phyloP scores from a whole-genome alignment of 2,329 filamentous ascomycete genomes.

The Trematosphaeria pertusa region DNA sequence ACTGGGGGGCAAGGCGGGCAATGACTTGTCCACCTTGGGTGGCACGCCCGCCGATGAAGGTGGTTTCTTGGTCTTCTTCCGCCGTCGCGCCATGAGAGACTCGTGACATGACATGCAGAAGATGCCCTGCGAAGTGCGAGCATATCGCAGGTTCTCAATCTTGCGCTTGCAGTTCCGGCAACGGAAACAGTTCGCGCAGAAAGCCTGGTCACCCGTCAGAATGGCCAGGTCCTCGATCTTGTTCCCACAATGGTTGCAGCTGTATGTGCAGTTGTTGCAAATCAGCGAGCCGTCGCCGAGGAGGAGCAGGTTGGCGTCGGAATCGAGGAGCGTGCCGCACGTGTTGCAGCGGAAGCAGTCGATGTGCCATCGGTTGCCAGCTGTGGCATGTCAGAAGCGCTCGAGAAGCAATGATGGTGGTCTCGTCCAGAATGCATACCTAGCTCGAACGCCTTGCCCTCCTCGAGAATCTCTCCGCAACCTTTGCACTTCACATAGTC shows the following conservation, averaged over 20 bases:
- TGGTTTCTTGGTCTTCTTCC: constrained; percentile 77
- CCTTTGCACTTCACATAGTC: too few relatives aligned
- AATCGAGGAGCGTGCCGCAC: constrained; percentile 94
- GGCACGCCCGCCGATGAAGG: constrained; percentile 48
- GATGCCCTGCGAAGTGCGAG: constrained; percentile 95
- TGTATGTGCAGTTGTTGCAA: constrained; percentile 99
- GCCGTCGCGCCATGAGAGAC: constrained; percentile 88
- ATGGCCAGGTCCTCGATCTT: constrained; percentile 99
- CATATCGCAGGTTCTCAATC: constrained; percentile 98
- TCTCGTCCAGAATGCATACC: constrained; percentile 63
- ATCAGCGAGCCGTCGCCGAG: constrained; percentile 97
- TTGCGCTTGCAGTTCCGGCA: constrained; percentile 98
- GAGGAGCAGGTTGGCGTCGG: constrained; percentile 94
- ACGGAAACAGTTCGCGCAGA: constrained; percentile 95
- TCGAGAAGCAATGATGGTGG: background rate
- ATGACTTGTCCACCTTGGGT: constrained; percentile 83
- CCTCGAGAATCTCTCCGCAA: constrained; percentile 81
- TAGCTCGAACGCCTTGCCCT: constrained; percentile 97
- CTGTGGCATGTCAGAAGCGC: constrained; percentile 57
- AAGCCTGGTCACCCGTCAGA: constrained; percentile 95
- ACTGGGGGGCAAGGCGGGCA: constrained; percentile 87
- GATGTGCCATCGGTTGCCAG: constrained; percentile 97
- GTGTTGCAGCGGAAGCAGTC: constrained; percentile 98
- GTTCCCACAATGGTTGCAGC: constrained; percentile 93
- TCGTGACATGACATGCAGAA: constrained; percentile 99